These are phyloP conservation scores for Lodderomyces beijingensis DNA, from an alignment of 1,139 yeast genomes.

Conservation along the genomic window DNA sequence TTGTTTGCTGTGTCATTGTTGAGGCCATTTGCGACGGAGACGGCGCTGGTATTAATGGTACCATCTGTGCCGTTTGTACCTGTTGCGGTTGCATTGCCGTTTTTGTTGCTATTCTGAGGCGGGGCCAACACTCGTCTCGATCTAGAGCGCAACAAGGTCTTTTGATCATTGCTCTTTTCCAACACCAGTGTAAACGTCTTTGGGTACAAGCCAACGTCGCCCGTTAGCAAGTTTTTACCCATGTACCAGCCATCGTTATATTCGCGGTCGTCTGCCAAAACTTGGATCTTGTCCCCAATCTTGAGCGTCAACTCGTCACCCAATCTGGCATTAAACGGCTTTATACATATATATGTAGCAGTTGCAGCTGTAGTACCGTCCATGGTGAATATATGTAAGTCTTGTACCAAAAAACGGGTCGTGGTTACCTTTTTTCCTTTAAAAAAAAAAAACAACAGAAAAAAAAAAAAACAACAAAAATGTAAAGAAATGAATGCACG, in stretches of 20 bases:
- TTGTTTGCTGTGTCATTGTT: constrained; percentile 5
- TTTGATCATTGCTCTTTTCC: constrained; percentile 15
- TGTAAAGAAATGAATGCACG: not conserved
- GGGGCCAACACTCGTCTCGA: constrained; percentile 46
- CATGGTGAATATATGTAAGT: constrained; percentile 4
- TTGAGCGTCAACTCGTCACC: constrained; percentile 82
- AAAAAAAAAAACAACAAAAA: not conserved
- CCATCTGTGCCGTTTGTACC: not conserved
- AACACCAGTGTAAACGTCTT: constrained; percentile 67
- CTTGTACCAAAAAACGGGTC: not conserved
- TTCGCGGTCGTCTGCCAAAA: constrained; percentile 87
- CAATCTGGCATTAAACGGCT: constrained; percentile 79
- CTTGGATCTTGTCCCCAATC: constrained; percentile 84
- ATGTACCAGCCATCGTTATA: constrained; percentile 97
- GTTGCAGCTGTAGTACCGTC: too few species aligned
- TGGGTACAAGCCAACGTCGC: constrained; percentile 83
- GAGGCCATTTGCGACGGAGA: constrained; percentile 4
- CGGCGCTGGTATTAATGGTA: constrained; percentile 1
- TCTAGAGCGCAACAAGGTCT: constrained; percentile 49
- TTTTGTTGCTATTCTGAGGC: constrained; percentile 2
- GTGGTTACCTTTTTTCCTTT: too few species aligned
- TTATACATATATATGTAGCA: constrained; percentile 55
- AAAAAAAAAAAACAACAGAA: not conserved
- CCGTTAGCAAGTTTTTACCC: constrained; percentile 74
- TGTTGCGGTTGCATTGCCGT: not conserved